These are phyloP conservation scores for Neoscytalidium dimidiatum DNA, from an alignment of 2,329 filamentous ascomycete genomes.

Conservation along the genomic window DNA sequence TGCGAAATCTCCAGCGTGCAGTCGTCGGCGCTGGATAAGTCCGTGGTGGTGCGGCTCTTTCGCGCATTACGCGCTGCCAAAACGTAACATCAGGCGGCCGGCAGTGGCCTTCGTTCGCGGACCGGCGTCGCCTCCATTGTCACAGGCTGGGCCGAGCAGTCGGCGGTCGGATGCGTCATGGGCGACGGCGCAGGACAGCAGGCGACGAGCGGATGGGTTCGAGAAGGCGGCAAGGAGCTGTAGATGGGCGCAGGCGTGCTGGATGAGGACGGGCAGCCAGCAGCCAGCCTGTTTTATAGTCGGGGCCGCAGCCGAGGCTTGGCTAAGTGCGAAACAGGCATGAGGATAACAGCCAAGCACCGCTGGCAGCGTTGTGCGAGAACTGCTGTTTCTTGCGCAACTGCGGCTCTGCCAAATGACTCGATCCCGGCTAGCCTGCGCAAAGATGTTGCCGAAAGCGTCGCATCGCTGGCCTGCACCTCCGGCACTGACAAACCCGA, in stretches of 20 bases:
- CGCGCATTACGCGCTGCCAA: not conserved
- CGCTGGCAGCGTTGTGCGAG: not conserved
- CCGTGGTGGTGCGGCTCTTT: constrained; percentile 12
- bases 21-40: not conserved
- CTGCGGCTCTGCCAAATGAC: not conserved
- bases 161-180: not conserved
- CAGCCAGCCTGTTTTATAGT: not conserved
- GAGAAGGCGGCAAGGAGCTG: too few species aligned
- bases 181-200: not conserved
- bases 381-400: not conserved
- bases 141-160: not conserved
- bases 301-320: not conserved
- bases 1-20: not conserved
- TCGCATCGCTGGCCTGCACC: too few species aligned
- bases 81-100: not conserved
- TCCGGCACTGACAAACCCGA: too few species aligned
- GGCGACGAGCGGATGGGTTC: not conserved
- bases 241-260: not conserved
- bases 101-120: not conserved
- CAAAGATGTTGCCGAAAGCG: too few species aligned
- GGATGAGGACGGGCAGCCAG: not conserved
- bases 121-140: not conserved
- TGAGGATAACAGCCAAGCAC: not conserved
- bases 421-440: too few species aligned
- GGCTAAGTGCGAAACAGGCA: not conserved